Evolutionary conservation across 805 yeast genomes (phyloP).

Genomic region (Hanseniaspora clermontiae): DNA sequence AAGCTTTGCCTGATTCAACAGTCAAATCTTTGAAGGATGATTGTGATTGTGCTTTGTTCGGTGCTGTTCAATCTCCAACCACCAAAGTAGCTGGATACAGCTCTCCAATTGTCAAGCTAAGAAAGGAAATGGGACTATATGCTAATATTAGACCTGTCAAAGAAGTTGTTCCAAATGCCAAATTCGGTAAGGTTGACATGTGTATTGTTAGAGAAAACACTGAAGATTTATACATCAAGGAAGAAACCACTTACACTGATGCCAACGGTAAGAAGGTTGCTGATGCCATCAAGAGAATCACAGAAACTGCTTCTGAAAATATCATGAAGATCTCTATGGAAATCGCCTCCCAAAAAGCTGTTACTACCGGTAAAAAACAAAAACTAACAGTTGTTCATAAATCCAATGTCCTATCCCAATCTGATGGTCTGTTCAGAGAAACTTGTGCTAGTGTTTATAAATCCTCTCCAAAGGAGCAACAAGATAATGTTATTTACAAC

Average conservation of each 20-base stretch:
- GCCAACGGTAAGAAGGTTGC: constrained; percentile 83
- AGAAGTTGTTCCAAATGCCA: constrained; percentile 63
- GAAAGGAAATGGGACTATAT: constrained; percentile 86
- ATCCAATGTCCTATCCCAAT: constrained; percentile 81
- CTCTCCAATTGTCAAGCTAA: constrained; percentile 95
- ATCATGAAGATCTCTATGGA: constrained; percentile 87
- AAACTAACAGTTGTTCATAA: constrained; percentile 85
- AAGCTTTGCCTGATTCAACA: constrained; percentile 88
- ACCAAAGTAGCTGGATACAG: constrained; percentile 92
- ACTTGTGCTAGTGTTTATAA: constrained; percentile 38
- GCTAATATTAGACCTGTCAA: constrained; percentile 98
- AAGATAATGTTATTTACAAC: constrained; percentile 51
- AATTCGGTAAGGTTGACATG: constrained; percentile 78
- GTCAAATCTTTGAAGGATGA: constrained; percentile 60
- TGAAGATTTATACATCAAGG: constrained; percentile 92
- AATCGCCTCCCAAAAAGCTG: constrained; percentile 81
- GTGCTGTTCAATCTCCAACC: constrained; percentile 93
- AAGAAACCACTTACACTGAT: constrained; percentile 58
- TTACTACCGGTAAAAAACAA: constrained; percentile 44
- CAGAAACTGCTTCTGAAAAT: constrained; percentile 72
- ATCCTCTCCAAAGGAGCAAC: constrained; percentile 41
- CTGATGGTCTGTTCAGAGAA: constrained; percentile 95
- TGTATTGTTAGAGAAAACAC: constrained; percentile 98
- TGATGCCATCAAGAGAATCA: constrained; percentile 93
- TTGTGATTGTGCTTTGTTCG: constrained; percentile 95